A percentile compares a stretch with the other conserved stretches of the same genome.
These are phyloP conservation scores for Neurospora sp. DNA, from an alignment of 495 filamentous ascomycete genomes.

Conservation along the genomic window DNA sequence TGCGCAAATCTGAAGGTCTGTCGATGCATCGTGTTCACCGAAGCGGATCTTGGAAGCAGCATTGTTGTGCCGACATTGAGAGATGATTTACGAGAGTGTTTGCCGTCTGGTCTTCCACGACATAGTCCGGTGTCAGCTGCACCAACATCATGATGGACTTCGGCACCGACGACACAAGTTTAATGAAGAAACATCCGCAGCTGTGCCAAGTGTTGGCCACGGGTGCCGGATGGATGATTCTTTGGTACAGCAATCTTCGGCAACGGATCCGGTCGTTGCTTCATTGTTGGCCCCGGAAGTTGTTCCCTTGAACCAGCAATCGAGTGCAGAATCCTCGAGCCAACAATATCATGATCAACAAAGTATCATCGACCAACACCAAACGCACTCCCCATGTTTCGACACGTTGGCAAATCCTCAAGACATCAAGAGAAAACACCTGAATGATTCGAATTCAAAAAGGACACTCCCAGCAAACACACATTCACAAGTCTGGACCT, in stretches of 20 bases:
- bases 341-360: not conserved
- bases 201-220: not conserved
- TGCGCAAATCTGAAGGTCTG: not conserved
- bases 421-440: not conserved
- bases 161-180: not conserved
- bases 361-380: not conserved
- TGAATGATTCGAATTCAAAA: not conserved
- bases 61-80: not conserved
- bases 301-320: not conserved
- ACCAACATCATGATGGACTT: not conserved
- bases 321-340: not conserved
- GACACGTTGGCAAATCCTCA: not conserved
- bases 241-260: not conserved
- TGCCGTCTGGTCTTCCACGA: not conserved
- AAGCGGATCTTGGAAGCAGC: not conserved
- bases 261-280: not conserved
- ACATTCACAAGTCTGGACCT: not conserved
- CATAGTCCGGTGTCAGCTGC: not conserved
- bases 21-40: not conserved
- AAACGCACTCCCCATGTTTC: not conserved
- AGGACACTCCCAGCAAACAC: not conserved
- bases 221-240: not conserved
- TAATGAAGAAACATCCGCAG: not conserved
- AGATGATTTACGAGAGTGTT: not conserved
- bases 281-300: not conserved